Base-by-base conservation (phyloP, 345 rosid species). In the Lenwebbia sp. region DNA sequence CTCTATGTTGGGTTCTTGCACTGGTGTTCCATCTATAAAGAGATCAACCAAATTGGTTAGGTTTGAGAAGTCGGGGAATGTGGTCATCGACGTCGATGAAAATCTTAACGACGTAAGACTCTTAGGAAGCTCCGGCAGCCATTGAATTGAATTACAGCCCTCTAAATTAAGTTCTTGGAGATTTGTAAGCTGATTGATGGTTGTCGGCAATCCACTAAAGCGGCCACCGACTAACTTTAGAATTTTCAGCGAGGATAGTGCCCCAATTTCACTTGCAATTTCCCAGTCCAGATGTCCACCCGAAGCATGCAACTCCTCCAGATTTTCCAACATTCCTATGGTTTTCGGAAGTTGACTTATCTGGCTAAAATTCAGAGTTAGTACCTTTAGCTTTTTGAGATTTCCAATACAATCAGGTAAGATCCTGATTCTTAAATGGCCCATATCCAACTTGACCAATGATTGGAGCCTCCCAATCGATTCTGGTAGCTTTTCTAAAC, bases 1-100 rank as follows among this genome's bases (percentile, higher is more conserved):
- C 5, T 62, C 23, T 7, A 0, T 28, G 5, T 62, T 7, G 75
- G 75, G 5, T 30, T 62, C 1, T 23, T 25, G 13, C 1, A 62
- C 21, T 33, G 12, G 4, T 0, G 0, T 0, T 33, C 84, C 41
- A 0, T 0, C 4, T 50, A 49, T n/a, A 1, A 1, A 0, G 14
- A 52, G 56, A 9, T 4, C 2, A 25, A 54, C 33, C 37, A 82
- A 82, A 26, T 26, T 19, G 55, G 13, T 52, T 9, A 82, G 14
- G 19, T 50, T 50, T n/a, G 84, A 82, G 25, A 10, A 22, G 15
- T 82, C 8, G 6, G 84, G 57, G 25, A 51, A 8, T 9, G 8
- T 52, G 56, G 54, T 22, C 5, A 82, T 4, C 3, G 57, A 52
- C 0, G 8, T 0, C 2, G 44, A 52, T 4, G 0, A 1, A 2